phyloP scores from a whole-genome alignment of 2,329 filamentous ascomycete species.

The Ambrosiella xylebori region DNA sequence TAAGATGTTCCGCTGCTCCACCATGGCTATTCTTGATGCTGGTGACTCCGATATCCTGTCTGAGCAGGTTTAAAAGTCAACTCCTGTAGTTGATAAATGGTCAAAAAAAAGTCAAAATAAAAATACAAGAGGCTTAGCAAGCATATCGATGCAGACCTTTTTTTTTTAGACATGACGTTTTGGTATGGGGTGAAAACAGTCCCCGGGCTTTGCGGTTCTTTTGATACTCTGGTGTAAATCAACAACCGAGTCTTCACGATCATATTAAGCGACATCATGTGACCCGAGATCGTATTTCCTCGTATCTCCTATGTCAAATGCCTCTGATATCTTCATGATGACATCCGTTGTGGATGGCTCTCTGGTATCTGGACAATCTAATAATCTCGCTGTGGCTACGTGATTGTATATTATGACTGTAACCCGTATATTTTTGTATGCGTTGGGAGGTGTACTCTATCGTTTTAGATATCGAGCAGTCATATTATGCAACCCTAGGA shows the following conservation, averaged over 20 bases:
- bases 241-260: background rate
- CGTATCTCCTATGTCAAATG: background rate
- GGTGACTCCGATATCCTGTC: constrained; percentile 96
- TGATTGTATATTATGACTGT: too few species aligned
- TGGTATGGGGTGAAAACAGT: constrained; percentile 2
- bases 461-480: too few species aligned
- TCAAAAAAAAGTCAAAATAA: constrained; percentile 1
- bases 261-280: background rate
- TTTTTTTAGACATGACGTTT: constrained; percentile 9
- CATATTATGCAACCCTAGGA: too few species aligned
- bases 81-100: constrained; percentile 7
- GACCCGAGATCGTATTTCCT: background rate
- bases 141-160: background rate
- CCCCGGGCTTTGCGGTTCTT: background rate
- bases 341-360: too few species aligned
- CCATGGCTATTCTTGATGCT: constrained; percentile 91
- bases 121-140: constrained; percentile 1
- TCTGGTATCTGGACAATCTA: too few species aligned
- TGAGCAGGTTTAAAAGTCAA: constrained; percentile 33
- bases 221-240: constrained; percentile 4
- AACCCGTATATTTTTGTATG: too few species aligned
- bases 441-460: too few species aligned
- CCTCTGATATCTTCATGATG: background rate
- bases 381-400: too few species aligned
- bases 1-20: constrained; percentile 97